Conservation (phyloP, 768 basidiomycete genomes). For the Postia placenta region DNA sequence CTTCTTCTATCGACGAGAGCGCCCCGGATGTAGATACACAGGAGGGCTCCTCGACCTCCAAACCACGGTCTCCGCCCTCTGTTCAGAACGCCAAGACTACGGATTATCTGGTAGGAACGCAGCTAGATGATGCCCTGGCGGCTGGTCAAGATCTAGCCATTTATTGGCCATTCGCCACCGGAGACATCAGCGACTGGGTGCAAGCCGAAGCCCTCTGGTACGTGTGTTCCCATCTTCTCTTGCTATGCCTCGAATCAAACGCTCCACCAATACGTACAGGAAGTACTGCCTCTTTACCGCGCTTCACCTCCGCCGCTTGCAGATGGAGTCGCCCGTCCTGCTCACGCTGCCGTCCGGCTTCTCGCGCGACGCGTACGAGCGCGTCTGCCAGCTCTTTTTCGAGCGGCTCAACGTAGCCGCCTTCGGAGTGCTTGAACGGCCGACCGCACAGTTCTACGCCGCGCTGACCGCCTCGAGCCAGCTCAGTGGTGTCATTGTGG, state of each 20-base stretch:
- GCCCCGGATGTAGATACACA: constrained; percentile 10
- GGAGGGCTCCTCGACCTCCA: constrained; percentile 34
- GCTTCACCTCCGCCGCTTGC: constrained; percentile 70
- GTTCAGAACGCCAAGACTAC: constrained; percentile 44
- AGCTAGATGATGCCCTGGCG: constrained; percentile 74
- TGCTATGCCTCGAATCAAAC: not conserved
- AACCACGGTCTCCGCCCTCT: constrained; percentile 41
- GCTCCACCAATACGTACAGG: constrained; percentile 37
- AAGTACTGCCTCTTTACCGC: constrained; percentile 76
- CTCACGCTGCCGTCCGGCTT: constrained; percentile 64
- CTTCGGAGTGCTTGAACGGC: constrained; percentile 74
- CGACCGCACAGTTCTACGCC: constrained; percentile 80
- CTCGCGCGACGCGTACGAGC: constrained; percentile 62
- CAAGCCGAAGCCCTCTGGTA: constrained; percentile 91
- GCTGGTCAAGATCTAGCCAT: constrained; percentile 67
- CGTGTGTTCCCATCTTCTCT: constrained; percentile 18
- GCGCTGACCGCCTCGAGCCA: constrained; percentile 38
- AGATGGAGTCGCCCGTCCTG: constrained; percentile 84
- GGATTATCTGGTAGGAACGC: constrained; percentile 78
- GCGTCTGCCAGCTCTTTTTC: constrained; percentile 80
- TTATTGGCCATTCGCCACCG: constrained; percentile 80
- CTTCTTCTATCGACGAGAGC: constrained; percentile 14
- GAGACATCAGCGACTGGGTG: constrained; percentile 67
- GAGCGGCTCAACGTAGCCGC: constrained; percentile 89
- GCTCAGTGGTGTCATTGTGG: constrained; percentile 72